Evolutionary conservation across 306 rosid genomes (phyloP).

Genomic region (Purshia tridentata): DNA sequence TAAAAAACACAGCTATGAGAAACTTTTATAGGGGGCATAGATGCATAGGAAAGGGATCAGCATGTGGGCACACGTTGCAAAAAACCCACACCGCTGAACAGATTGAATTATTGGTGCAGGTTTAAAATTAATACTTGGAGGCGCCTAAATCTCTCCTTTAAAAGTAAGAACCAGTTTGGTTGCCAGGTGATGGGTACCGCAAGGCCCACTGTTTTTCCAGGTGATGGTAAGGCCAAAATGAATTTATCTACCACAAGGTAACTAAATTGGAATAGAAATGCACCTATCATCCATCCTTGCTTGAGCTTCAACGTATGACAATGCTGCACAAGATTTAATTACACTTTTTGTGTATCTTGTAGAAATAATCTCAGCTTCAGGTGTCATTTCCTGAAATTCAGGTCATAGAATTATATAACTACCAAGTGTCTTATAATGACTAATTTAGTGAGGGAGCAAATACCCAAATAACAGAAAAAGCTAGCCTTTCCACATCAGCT

Average conservation of each 20-base stretch:
- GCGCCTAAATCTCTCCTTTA: background rate
- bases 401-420: background rate
- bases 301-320: conserved; percentile 96
- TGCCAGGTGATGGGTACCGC: background rate
- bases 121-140: background rate
- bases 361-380: conserved; percentile 85
- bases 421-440: conserved; percentile 6
- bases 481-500: conserved; percentile 97
- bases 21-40: conserved; percentile 8
- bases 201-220: no score
- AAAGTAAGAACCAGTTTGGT: background rate
- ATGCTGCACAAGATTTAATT: conserved; percentile 81
- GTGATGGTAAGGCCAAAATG: background rate
- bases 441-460: conserved; percentile 17
- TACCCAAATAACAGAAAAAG: conserved; percentile 98
- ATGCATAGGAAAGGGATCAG: background rate
- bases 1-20: background rate
- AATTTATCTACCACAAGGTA: background rate
- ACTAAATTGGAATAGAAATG: conserved; percentile 33
- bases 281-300: conserved; percentile 99
- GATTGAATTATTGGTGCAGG: background rate
- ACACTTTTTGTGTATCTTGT: conserved; percentile 82
- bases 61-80: background rate
- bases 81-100: background rate
- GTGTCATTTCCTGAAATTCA: conserved; percentile 85